Evolutionary conservation across 2,329 filamentous ascomycete species (phyloP).

Genomic region (Ophiostoma fasciatum): DNA sequence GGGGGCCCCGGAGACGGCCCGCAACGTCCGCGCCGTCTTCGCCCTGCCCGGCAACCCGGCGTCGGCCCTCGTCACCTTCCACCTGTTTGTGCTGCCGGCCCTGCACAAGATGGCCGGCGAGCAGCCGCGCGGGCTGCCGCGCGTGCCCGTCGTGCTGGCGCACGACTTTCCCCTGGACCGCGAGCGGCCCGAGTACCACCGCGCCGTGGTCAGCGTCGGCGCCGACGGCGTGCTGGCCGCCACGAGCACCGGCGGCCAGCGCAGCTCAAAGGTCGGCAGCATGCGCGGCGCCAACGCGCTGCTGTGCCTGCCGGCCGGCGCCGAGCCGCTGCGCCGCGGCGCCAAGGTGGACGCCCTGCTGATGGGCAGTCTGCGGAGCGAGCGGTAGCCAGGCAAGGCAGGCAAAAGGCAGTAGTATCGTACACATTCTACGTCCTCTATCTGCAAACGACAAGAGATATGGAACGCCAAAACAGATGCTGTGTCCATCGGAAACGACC

Average conservation of each 20-base stretch:
- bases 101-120: constrained; percentile 65
- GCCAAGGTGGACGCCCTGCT: constrained; percentile 61
- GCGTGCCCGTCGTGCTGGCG: constrained; percentile 53
- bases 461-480: too few species aligned
- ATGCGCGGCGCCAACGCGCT: constrained; percentile 79
- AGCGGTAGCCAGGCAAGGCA: constrained; percentile 6
- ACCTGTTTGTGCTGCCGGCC: constrained; percentile 83
- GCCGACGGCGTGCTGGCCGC: constrained; percentile 57
- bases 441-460: too few species aligned
- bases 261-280: constrained; percentile 81
- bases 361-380: constrained; percentile 41
- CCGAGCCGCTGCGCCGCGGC: constrained; percentile 53
- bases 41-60: constrained; percentile 89
- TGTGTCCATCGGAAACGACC: too few species aligned
- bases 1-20: constrained; percentile 11
- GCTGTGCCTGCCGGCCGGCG: constrained; percentile 54
- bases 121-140: constrained; percentile 51
- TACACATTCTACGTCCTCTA: constrained; percentile 2
- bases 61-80: constrained; percentile 80
- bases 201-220: constrained; percentile 55
- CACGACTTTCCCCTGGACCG: constrained; percentile 62
- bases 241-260: constrained; percentile 73
- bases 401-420: neutral
- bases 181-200: constrained; percentile 75
- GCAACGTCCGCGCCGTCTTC: constrained; percentile 61